These are phyloP conservation scores for Microstegium vimineum DNA, from an alignment of 176 grass and related monocot species.

Conservation along the genomic window DNA sequence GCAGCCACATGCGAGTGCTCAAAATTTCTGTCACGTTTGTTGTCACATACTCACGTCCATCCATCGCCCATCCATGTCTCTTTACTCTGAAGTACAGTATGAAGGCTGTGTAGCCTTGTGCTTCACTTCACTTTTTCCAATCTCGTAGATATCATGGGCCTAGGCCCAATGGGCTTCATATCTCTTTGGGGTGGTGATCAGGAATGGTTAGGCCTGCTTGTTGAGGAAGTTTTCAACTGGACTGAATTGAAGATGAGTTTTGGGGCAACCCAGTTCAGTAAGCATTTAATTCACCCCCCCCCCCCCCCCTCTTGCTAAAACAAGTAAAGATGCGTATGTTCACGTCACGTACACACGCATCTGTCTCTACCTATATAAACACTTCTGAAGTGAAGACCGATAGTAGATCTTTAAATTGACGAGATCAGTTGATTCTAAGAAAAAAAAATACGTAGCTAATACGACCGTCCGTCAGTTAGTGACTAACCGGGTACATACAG, in stretches of 20 bases:
- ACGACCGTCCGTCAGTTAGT: neutral
- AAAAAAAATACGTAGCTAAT: too few species aligned
- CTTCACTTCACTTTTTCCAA: neutral
- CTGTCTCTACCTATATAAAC: too few species aligned
- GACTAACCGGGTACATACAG: neutral
- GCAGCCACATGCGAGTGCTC: neutral
- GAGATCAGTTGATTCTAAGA: neutral
- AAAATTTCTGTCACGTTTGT: constrained; percentile 7
- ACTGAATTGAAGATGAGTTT: neutral
- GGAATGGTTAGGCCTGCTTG: neutral
- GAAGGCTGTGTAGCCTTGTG: neutral
- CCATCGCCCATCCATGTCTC: too few species aligned
- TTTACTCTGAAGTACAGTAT: too few species aligned
- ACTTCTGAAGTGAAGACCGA: too few species aligned
- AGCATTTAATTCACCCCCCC: too few species aligned
- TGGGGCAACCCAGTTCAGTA: neutral
- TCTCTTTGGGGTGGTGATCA: neutral
- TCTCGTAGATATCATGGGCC: neutral
- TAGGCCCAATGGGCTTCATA: neutral
- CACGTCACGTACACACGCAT: too few species aligned
- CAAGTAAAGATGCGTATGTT: too few species aligned
- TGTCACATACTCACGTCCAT: too few species aligned
- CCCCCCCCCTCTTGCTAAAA: too few species aligned
- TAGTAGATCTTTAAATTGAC: too few species aligned
- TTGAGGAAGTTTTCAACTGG: neutral